Conservation (phyloP, 306 rosid species). For the Trifolium repens region DNA sequence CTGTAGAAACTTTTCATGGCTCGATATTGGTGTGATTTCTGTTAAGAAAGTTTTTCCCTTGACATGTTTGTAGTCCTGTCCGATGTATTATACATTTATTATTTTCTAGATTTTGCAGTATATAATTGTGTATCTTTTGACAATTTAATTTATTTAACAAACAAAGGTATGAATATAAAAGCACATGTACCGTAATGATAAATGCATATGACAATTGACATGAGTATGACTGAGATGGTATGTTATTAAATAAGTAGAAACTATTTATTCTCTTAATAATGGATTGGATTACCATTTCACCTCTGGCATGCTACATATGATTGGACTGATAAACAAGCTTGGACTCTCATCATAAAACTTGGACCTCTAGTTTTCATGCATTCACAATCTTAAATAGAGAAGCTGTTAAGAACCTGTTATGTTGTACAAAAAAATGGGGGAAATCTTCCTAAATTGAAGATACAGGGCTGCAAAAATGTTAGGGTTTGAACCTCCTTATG, state of each 20-base stretch:
- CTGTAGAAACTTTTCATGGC: conserved; percentile 18
- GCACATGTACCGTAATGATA: background rate
- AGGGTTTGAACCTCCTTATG: background rate
- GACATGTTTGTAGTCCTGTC: background rate
- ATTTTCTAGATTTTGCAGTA: conserved; percentile 1
- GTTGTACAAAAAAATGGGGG: background rate
- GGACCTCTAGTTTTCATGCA: conserved; percentile 17
- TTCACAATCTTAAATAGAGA: conserved; percentile 20
- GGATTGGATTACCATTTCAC: conserved; percentile 6
- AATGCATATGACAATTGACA: background rate
- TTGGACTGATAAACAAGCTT: background rate
- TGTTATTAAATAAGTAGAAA: background rate
- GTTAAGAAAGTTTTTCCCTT: background rate
- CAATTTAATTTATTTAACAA: background rate
- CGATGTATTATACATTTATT: background rate
- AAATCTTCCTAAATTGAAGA: background rate
- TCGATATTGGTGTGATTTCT: conserved; percentile 13
- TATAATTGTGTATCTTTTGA: background rate
- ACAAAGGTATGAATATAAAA: background rate
- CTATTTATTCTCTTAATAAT: conserved; percentile 4
- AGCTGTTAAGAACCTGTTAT: background rate
- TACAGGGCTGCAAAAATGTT: background rate
- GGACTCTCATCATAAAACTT: background rate
- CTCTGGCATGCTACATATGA: background rate
- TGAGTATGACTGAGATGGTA: background rate